Conservation (phyloP, 1,139 yeast species). For the Yamadazyma membranifaciens region DNA sequence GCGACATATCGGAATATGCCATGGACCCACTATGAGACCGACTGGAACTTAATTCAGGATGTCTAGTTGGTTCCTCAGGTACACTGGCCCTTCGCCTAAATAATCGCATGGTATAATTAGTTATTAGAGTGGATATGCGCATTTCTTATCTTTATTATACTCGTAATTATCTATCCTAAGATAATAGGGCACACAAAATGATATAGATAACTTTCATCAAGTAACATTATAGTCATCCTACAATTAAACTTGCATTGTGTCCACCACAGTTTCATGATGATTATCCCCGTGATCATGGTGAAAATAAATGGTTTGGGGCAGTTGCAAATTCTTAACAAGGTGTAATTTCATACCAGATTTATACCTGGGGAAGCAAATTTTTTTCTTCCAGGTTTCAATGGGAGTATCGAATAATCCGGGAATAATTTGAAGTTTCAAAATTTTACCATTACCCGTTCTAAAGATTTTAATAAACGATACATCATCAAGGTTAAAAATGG, state of each 20-base stretch:
- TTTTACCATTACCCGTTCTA: conserved; percentile 3
- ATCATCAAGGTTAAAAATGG: not conserved
- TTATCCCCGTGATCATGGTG: not conserved
- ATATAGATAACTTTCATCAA: too few species aligned
- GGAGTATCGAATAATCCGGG: conserved; percentile 5
- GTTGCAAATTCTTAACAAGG: conserved; percentile 1
- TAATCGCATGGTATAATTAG: conserved; percentile 2
- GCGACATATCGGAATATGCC: not conserved
- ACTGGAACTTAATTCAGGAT: not conserved
- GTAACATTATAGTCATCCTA: too few species aligned
- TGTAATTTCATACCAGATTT: conserved; percentile 39
- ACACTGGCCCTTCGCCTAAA: conserved; percentile 5
- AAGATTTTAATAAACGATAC: conserved; percentile 1
- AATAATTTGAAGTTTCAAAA: conserved; percentile 11
- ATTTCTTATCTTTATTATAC: conserved; percentile 1
- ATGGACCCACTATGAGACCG: conserved; percentile 1
- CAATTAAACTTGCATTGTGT: too few species aligned
- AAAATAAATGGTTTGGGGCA: conserved; percentile 1
- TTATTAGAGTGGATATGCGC: not conserved
- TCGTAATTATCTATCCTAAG: not conserved
- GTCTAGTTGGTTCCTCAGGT: conserved; percentile 1
- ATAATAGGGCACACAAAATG: too few species aligned
- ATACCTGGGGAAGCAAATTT: conserved; percentile 43
- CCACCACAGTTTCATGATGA: not conserved
- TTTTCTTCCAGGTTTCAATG: conserved; percentile 33